Evolutionary conservation across 1,284 basidiomycete genomes (phyloP).

Genomic region (Pseudozyma tsukubaensis): DNA sequence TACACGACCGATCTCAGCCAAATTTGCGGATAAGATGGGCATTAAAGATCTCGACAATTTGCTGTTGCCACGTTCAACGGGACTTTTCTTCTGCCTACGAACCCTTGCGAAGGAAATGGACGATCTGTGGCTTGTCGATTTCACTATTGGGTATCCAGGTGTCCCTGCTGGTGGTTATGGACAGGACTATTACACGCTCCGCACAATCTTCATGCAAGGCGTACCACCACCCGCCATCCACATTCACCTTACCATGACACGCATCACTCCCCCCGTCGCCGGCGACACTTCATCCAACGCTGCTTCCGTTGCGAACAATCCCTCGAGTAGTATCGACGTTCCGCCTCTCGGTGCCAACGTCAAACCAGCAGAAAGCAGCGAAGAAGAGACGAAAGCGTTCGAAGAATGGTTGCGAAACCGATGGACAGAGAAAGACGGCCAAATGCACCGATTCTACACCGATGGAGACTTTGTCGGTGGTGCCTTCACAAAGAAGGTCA

Average conservation of each 20-base stretch:
- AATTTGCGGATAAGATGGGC: conserved; percentile 61
- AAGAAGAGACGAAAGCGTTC: conserved; percentile 78
- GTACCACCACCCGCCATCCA: conserved; percentile 86
- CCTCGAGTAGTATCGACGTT: conserved; percentile 9
- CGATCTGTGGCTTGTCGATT: conserved; percentile 78
- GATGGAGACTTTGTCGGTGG: conserved; percentile 65
- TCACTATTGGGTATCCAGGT: conserved; percentile 88
- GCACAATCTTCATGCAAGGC: conserved; percentile 83
- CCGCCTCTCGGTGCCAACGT: conserved; percentile 37
- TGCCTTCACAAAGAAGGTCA: conserved; percentile 19
- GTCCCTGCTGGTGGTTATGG: conserved; percentile 74
- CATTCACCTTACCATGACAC: conserved; percentile 72
- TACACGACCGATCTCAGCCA: conserved; percentile 55
- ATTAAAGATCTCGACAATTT: conserved; percentile 80
- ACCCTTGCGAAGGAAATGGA: conserved; percentile 82
- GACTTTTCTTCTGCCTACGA: conserved; percentile 84
- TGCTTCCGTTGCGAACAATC: conserved; percentile 5
- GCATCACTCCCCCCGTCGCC: conserved; percentile 16
- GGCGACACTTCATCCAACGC: conserved; percentile 26
- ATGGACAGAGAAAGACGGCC: conserved; percentile 86
- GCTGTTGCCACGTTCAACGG: conserved; percentile 89
- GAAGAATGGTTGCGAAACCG: conserved; percentile 83
- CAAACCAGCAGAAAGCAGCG: conserved; percentile 71
- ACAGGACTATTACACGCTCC: conserved; percentile 85
- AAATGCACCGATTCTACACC: conserved; percentile 76